Percentiles rank a stretch among this genome's conserved stretches.
phyloP scores from a whole-genome alignment of 2,329 filamentous ascomycete species.

The Ophidiomyces ophidiicola region DNA sequence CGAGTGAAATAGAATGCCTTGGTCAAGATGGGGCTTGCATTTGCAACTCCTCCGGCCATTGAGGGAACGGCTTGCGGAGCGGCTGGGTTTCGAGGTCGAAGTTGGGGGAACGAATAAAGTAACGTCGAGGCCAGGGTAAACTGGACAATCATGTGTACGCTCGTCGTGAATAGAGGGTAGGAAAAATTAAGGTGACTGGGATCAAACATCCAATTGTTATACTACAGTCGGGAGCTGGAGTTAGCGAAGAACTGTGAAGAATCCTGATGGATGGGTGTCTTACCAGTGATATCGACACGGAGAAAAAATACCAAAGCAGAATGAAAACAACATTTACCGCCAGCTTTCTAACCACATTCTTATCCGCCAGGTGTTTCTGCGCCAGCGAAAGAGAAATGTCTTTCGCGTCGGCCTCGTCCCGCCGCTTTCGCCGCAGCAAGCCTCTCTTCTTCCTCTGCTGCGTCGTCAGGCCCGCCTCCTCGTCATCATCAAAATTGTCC shows the following conservation, averaged over 20 bases:
- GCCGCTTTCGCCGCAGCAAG: constrained; percentile 53
- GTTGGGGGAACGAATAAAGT: constrained; percentile 67
- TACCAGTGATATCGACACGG: constrained; percentile 81
- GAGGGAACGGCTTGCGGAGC: constrained; percentile 7
- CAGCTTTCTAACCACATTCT: constrained; percentile 56
- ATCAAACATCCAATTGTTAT: constrained; percentile 99
- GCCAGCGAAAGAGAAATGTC: constrained; percentile 53
- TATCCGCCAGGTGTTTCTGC: constrained; percentile 58
- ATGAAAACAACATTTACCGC: constrained; percentile 72
- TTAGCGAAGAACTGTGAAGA: background rate
- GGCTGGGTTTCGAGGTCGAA: constrained; percentile 48
- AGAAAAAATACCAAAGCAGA: constrained; percentile 80
- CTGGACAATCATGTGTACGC: constrained; percentile 90
- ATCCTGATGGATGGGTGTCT: constrained; percentile 27
- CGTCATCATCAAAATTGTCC: constrained; percentile 68
- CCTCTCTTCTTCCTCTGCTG: constrained; percentile 55
- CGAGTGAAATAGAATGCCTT: constrained; percentile 78
- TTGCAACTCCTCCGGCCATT: constrained; percentile 23
- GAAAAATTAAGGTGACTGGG: constrained; percentile 74
- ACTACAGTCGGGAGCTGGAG: constrained; percentile 40
- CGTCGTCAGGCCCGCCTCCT: constrained; percentile 74
- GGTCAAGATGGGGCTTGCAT: constrained; percentile 40
- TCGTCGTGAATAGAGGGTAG: constrained; percentile 90
- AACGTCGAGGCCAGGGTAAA: constrained; percentile 67
- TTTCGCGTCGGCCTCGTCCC: constrained; percentile 22